Evolutionary conservation across 345 rosid genomes (phyloP).

Genomic region (Gossypium stocksii): DNA sequence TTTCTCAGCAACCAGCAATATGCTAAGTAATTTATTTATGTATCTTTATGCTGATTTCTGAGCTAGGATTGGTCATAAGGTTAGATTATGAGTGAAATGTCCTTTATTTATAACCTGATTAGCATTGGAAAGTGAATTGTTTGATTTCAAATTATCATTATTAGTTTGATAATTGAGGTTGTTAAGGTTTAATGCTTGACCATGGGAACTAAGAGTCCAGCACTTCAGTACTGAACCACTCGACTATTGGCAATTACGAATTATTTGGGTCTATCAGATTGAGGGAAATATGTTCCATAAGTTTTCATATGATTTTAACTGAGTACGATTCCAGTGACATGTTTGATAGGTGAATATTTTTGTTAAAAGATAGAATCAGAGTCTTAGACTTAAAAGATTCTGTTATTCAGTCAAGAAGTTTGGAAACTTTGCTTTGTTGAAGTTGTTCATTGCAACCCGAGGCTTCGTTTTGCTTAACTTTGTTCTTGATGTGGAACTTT

Average conservation of each 20-base stretch:
- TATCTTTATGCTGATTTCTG: neutral
- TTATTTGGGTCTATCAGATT: neutral
- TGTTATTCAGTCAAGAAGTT: neutral
- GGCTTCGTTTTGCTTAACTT: neutral
- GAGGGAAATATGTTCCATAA: neutral
- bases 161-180: neutral
- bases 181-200: neutral
- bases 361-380: neutral
- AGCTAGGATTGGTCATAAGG: neutral
- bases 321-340: neutral
- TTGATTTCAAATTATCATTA: neutral
- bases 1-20: neutral
- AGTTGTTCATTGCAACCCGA: neutral
- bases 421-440: neutral
- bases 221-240: neutral
- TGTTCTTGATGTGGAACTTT: neutral
- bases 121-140: neutral
- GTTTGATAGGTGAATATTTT: neutral
- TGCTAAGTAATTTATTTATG: neutral
- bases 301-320: neutral
- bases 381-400: constrained; percentile 9
- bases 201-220: neutral
- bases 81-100: neutral
- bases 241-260: neutral
- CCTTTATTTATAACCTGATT: neutral